Conservation (phyloP, 805 yeast genomes). For the Kodamaea hsintzibuensis region DNA sequence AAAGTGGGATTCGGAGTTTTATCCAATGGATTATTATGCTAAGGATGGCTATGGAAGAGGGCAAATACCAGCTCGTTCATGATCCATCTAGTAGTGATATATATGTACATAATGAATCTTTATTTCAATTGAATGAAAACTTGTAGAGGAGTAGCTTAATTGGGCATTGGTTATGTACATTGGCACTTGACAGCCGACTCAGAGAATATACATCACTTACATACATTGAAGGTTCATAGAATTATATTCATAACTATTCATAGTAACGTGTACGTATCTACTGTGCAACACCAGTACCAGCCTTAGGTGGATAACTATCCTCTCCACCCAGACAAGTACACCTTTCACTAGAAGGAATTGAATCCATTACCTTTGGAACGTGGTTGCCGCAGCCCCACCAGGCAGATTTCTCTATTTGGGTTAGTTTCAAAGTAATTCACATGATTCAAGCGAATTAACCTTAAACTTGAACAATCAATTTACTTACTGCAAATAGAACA, state of each 20-base stretch:
- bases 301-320: neutral
- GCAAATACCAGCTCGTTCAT: constrained; percentile 47
- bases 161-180: too few relatives aligned
- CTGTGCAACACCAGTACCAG: neutral
- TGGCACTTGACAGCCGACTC: too few relatives aligned
- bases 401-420: neutral
- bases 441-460: neutral
- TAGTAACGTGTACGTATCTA: neutral
- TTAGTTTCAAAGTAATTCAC: too few relatives aligned
- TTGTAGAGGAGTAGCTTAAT: too few relatives aligned
- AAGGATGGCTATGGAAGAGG: constrained; percentile 93
- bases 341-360: neutral
- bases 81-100: constrained; percentile 15
- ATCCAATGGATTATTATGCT: constrained; percentile 96
- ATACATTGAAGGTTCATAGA: neutral
- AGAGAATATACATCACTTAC: too few relatives aligned
- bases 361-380: neutral
- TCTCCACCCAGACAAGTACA: neutral
- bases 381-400: neutral
- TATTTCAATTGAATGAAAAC: too few relatives aligned
- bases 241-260: neutral
- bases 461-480: too few relatives aligned
- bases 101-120: too few relatives aligned
- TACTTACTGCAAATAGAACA: neutral
- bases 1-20: constrained; percentile 61